phyloP scores from a whole-genome alignment of 2,329 filamentous ascomycete genomes.

The Macrophomina phaseolina region DNA sequence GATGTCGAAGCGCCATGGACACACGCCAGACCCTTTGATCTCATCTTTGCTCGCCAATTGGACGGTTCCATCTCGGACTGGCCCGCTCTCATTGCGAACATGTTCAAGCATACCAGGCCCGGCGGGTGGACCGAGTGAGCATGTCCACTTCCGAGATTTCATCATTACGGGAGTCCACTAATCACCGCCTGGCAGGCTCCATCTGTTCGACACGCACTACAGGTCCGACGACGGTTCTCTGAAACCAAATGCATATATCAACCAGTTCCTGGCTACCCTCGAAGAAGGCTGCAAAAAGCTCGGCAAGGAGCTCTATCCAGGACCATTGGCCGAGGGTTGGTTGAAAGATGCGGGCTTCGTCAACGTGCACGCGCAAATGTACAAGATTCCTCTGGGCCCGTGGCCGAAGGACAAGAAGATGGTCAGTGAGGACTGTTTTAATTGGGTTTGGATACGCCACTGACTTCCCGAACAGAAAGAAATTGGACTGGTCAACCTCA shows the following conservation, averaged over 20 bases:
- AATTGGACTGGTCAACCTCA: conserved; percentile 40
- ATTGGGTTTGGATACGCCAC: neutral
- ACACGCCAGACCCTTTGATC: conserved; percentile 60
- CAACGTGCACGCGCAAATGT: conserved; percentile 46
- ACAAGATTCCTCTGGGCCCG: conserved; percentile 37
- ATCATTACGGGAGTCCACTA: neutral
- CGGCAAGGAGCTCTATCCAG: conserved; percentile 32
- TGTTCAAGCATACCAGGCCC: conserved; percentile 41
- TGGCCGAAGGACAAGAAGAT: conserved; percentile 35
- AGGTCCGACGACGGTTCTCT: conserved; percentile 46
- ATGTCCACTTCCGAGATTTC: no score
- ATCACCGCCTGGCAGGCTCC: conserved; percentile 35
- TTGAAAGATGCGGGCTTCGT: conserved; percentile 49
- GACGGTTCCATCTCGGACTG: conserved; percentile 61
- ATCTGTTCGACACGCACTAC: conserved; percentile 52
- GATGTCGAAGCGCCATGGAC: conserved; percentile 66
- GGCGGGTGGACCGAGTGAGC: conserved; percentile 55
- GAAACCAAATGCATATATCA: conserved; percentile 23
- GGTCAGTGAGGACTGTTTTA: conserved; percentile 10
- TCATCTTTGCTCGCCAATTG: conserved; percentile 61
- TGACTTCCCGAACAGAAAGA: neutral
- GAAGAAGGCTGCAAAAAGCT: conserved; percentile 20
- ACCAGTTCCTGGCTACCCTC: conserved; percentile 17
- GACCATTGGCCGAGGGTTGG: conserved; percentile 44
- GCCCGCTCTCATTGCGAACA: conserved; percentile 53